phyloP scores from a whole-genome alignment of 1,284 basidiomycete species.

The Trametes pubescens region DNA sequence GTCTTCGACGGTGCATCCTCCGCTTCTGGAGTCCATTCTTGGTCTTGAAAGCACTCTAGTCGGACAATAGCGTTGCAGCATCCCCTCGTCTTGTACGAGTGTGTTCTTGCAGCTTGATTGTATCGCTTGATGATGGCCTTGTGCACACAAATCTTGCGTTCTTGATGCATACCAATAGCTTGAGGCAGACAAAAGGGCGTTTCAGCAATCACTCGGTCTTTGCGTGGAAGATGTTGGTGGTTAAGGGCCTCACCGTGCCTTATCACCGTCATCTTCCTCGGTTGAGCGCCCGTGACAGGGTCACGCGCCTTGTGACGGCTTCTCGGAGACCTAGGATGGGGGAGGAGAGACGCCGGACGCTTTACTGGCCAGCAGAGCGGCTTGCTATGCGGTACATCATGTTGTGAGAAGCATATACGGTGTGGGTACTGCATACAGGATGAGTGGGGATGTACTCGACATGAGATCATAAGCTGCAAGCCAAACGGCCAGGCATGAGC shows the following conservation, averaged over 20 bases:
- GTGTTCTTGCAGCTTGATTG: neutral
- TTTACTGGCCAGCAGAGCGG: neutral
- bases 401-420: neutral
- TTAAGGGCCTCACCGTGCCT: conserved; percentile 22
- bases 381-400: neutral
- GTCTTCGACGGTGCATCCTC: neutral
- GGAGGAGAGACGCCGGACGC: neutral
- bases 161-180: conserved; percentile 21
- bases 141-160: conserved; percentile 12
- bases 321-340: conserved; percentile 15
- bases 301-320: conserved; percentile 18
- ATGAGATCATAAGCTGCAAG: too few relatives aligned
- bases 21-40: neutral
- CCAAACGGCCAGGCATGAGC: too few relatives aligned
- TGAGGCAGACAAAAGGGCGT: conserved; percentile 8
- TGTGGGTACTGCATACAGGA: neutral
- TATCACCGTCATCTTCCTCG: conserved; percentile 10
- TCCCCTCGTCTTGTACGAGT: conserved; percentile 1
- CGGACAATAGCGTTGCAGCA: neutral
- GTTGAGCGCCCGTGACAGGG: conserved; percentile 13
- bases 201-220: conserved; percentile 17
- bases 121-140: neutral
- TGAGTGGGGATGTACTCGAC: neutral
- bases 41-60: conserved; percentile 3
- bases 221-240: conserved; percentile 25